Percentiles rank a stretch among this genome's conserved stretches.
Conservation (phyloP, 2,329 filamentous ascomycete species). For the Zalaria obscura region DNA sequence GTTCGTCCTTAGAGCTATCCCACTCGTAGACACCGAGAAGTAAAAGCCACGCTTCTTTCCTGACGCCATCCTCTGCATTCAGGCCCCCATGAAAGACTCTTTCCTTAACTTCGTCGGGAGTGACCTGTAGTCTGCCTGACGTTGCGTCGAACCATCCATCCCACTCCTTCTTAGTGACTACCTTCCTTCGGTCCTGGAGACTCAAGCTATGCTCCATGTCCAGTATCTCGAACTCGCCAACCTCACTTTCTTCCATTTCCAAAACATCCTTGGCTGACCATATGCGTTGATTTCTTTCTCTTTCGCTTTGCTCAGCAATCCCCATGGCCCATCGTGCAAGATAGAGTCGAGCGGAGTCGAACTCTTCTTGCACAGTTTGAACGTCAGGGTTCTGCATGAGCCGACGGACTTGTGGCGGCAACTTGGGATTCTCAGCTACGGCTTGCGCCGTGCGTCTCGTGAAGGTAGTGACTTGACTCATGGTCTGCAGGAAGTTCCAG, state of each 20-base stretch:
- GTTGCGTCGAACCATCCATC: slow-evolving; percentile 69
- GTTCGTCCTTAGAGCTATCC: slow-evolving; percentile 78
- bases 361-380: slow-evolving; percentile 89
- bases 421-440: slow-evolving; percentile 75
- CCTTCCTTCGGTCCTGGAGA: slow-evolving; percentile 61
- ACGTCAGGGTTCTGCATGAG: slow-evolving; percentile 86
- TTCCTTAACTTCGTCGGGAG: slow-evolving; percentile 86
- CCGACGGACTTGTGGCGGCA: slow-evolving; percentile 77
- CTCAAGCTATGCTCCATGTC: slow-evolving; percentile 63
- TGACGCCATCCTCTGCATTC: slow-evolving; percentile 74
- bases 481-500: slow-evolving; percentile 93
- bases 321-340: slow-evolving; percentile 97
- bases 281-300: slow-evolving; percentile 70
- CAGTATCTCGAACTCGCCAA: slow-evolving; percentile 90
- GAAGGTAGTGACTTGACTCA: slow-evolving; percentile 95
- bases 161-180: slow-evolving; percentile 77
- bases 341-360: slow-evolving; percentile 89
- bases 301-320: slow-evolving; percentile 91
- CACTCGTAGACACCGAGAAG: slow-evolving; percentile 83
- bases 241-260: slow-evolving; percentile 85
- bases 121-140: slow-evolving; percentile 63
- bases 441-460: slow-evolving; percentile 85
- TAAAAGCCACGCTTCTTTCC: slow-evolving; percentile 96
- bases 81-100: slow-evolving; percentile 93
- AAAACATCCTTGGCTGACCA: slow-evolving; percentile 90